These are phyloP conservation scores for Phyllachora maydis DNA, from an alignment of 2,329 filamentous ascomycete genomes.

Conservation along the genomic window DNA sequence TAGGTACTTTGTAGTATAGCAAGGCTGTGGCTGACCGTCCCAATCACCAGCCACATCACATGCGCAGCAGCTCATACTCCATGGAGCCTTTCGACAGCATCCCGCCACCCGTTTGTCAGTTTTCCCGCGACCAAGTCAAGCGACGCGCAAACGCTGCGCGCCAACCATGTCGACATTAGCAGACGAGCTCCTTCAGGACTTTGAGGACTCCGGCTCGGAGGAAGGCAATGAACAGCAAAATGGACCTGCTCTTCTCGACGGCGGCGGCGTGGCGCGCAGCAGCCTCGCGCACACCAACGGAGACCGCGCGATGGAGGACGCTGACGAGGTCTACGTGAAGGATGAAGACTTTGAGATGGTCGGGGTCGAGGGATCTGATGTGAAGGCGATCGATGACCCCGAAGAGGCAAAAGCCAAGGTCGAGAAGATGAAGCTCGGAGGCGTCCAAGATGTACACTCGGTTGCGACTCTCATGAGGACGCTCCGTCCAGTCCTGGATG, in stretches of 20 bases:
- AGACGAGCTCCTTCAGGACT: slow-evolving; percentile 82
- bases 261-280: slow-evolving; percentile 8
- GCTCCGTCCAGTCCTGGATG: slow-evolving; percentile 62
- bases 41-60: too few relatives aligned
- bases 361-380: slow-evolving; percentile 19
- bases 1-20: too few relatives aligned
- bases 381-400: slow-evolving; percentile 36
- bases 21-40: too few relatives aligned
- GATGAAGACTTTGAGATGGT: slow-evolving; percentile 39
- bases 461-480: slow-evolving; percentile 67
- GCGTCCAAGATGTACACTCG: slow-evolving; percentile 57
- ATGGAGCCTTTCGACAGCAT: too few relatives aligned
- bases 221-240: slow-evolving; percentile 39
- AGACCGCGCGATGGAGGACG: slow-evolving; percentile 38
- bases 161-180: slow-evolving; percentile 77
- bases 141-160: too few relatives aligned
- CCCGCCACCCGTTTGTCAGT: too few relatives aligned
- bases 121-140: too few relatives aligned
- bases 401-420: slow-evolving; percentile 58
- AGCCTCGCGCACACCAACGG: slow-evolving; percentile 16
- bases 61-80: too few relatives aligned
- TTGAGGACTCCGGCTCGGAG: slow-evolving; percentile 70
- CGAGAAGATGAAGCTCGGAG: slow-evolving; percentile 61
- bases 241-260: too few relatives aligned
- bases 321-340: slow-evolving; percentile 33